Conservation (phyloP, 1,284 basidiomycete species). For the Moniliella sp. region DNA sequence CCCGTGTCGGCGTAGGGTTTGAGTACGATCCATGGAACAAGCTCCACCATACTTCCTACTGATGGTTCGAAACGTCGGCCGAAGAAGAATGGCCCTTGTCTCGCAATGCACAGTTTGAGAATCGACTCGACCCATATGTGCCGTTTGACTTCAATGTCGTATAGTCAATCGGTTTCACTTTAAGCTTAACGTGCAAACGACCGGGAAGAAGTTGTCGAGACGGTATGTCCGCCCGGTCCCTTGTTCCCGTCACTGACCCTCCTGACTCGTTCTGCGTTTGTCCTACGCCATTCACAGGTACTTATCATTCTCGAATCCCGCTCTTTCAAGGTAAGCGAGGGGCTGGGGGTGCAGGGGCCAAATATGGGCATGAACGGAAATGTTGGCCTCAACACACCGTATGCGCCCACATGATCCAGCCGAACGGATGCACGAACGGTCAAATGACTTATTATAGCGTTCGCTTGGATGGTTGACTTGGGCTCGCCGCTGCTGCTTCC, state of each 20-base stretch:
- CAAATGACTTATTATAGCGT: no score
- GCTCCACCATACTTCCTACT: conserved; percentile 79
- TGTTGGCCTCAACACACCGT: no score
- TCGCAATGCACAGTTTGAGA: background rate
- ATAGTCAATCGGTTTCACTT: conserved; percentile 21
- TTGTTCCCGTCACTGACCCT: background rate
- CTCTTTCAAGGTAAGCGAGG: conserved; percentile 28
- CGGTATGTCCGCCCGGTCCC: conserved; percentile 4
- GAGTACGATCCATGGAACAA: conserved; percentile 98
- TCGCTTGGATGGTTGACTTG: no score
- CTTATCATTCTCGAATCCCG: conserved; percentile 21
- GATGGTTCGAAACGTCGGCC: conserved; percentile 54
- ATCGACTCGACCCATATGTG: background rate
- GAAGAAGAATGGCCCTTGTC: conserved; percentile 26
- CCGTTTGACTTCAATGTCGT: no score
- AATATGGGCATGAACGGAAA: no score
- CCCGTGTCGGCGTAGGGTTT: conserved; percentile 83
- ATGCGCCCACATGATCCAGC: no score
- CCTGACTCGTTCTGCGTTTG: background rate
- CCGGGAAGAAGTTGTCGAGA: conserved; percentile 27
- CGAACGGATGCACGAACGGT: no score
- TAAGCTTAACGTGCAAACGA: conserved; percentile 30
- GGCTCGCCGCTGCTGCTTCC: no score
- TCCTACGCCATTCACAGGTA: conserved; percentile 5
- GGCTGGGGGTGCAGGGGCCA: conserved; percentile 24